Evolutionary conservation across 2,329 filamentous ascomycete genomes (phyloP).

Genomic region (Colletotrichum coccodes): DNA sequence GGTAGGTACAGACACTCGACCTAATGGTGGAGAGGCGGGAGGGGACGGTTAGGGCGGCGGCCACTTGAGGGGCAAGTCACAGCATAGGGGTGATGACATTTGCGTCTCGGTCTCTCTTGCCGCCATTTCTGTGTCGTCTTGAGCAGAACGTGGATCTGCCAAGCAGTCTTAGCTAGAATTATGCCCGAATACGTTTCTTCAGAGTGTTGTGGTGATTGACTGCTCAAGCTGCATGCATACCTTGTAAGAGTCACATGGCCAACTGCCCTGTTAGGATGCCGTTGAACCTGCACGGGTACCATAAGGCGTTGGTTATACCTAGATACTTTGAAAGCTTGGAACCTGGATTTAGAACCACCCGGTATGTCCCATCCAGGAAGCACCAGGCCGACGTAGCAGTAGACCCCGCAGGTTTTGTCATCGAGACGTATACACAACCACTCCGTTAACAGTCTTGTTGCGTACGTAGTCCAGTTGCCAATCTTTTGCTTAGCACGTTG

Average conservation of each 20-base stretch:
- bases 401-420: background rate
- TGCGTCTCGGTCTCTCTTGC: background rate
- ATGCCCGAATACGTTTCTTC: too few species aligned
- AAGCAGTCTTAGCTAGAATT: background rate
- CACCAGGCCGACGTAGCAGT: background rate
- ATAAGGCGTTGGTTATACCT: background rate
- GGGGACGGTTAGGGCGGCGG: background rate
- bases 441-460: background rate
- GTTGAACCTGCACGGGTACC: background rate
- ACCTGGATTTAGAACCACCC: background rate
- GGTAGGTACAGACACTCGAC: background rate
- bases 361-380: background rate
- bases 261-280: background rate
- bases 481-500: background rate
- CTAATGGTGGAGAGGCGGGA: background rate
- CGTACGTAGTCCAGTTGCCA: background rate
- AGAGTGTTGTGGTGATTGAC: too few species aligned
- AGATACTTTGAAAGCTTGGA: background rate
- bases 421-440: background rate
- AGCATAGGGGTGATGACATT: background rate
- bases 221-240: background rate
- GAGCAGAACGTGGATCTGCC: background rate
- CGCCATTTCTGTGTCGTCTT: background rate
- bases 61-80: background rate
- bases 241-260: background rate